phyloP scores from a whole-genome alignment of 768 basidiomycete species.

The Floccularia luteovirens region DNA sequence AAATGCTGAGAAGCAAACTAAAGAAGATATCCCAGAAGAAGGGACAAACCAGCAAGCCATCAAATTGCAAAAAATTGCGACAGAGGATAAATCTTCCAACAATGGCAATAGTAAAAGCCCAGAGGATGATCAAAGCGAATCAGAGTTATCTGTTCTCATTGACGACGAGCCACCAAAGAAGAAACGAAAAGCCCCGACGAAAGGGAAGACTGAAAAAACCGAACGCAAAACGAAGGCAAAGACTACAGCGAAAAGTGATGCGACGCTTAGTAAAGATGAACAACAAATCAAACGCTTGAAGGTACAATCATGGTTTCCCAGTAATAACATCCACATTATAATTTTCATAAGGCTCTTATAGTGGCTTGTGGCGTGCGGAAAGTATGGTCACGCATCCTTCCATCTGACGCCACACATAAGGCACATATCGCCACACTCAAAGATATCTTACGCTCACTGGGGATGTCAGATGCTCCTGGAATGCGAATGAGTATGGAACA shows the following conservation, averaged over 20 bases:
- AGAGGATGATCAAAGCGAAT: conserved; percentile 35
- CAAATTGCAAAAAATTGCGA: not conserved
- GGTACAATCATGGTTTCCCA: conserved; percentile 24
- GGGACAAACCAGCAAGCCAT: too few species aligned
- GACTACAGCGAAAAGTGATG: conserved; percentile 20
- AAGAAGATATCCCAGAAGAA: not conserved
- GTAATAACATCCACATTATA: conserved; percentile 2
- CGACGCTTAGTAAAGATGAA: conserved; percentile 49
- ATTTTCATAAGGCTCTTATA: conserved; percentile 47
- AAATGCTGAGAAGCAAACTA: not conserved
- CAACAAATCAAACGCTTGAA: conserved; percentile 71
- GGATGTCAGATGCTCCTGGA: conserved; percentile 82
- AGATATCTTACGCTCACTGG: conserved; percentile 59
- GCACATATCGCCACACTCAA: conserved; percentile 63
- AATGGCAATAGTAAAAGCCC: not conserved
- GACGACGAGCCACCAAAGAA: conserved; percentile 52
- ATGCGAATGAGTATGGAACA: conserved; percentile 74
- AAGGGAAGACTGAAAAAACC: conserved; percentile 12
- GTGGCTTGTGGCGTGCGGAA: conserved; percentile 73
- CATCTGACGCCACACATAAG: conserved; percentile 43
- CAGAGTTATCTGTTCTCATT: conserved; percentile 51
- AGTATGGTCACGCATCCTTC: conserved; percentile 69
- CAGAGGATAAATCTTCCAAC: not conserved
- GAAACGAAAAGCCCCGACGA: conserved; percentile 27
- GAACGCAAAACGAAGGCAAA: conserved; percentile 14